These are phyloP conservation scores for Penicillium sp. DNA, from an alignment of 2,329 filamentous ascomycete genomes.

Conservation along the genomic window DNA sequence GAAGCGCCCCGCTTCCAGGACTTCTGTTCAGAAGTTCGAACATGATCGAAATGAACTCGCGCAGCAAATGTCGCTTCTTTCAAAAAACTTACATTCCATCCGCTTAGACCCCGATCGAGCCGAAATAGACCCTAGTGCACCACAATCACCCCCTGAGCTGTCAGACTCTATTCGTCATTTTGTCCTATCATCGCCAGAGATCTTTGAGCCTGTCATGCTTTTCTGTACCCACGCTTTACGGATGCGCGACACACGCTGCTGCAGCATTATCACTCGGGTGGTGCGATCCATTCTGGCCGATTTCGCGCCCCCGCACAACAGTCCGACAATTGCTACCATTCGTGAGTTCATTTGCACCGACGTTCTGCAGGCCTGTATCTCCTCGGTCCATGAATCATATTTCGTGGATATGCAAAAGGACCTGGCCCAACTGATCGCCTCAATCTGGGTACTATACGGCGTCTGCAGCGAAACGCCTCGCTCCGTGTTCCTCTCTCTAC, in stretches of 20 bases:
- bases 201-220: slow-evolving; percentile 81
- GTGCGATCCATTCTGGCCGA: slow-evolving; percentile 78
- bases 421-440: slow-evolving; percentile 77
- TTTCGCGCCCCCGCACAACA: slow-evolving; percentile 51
- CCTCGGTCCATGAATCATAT: slow-evolving; percentile 87
- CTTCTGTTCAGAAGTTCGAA: background rate
- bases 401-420: slow-evolving; percentile 96
- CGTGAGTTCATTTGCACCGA: slow-evolving; percentile 86
- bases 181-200: slow-evolving; percentile 67
- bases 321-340: slow-evolving; percentile 58
- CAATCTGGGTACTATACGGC: slow-evolving; percentile 73
- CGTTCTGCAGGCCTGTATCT: slow-evolving; percentile 83
- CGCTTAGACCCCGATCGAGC: slow-evolving; percentile 31
- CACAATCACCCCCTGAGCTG: slow-evolving; percentile 41
- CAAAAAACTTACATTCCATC: background rate
- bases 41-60: too few relatives aligned
- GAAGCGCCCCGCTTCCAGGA: slow-evolving; percentile 2
- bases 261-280: slow-evolving; percentile 77
- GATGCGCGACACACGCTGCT: slow-evolving; percentile 84
- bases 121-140: slow-evolving; percentile 30
- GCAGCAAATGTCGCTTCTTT: too few relatives aligned
- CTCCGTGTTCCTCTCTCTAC: slow-evolving; percentile 70
- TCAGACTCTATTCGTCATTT: slow-evolving; percentile 65
- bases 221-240: slow-evolving; percentile 88
- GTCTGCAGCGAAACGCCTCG: slow-evolving; percentile 63